A percentile compares a stretch with the other conserved stretches of the same genome.
Evolutionary conservation across 805 yeast genomes (phyloP).

Genomic region (Metschnikowia noctiluminum): DNA sequence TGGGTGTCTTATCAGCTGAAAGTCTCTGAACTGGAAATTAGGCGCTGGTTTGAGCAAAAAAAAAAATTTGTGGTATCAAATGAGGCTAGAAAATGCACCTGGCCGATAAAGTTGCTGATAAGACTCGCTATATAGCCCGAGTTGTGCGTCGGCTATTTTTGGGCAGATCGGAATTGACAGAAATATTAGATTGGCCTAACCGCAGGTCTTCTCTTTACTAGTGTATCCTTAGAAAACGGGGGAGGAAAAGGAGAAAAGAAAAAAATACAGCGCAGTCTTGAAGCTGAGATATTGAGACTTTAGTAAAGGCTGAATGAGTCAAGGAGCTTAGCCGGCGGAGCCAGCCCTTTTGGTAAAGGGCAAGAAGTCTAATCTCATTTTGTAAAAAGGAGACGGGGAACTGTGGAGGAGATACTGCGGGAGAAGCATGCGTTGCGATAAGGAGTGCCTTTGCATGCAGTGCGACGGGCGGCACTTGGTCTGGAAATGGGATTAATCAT

Average conservation of each 20-base stretch:
- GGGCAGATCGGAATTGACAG: too few relatives aligned
- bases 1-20: background rate
- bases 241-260: too few relatives aligned
- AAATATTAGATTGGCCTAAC: too few relatives aligned
- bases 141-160: background rate
- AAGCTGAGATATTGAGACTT: too few relatives aligned
- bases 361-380: background rate
- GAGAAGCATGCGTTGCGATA: constrained; percentile 5
- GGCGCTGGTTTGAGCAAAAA: background rate
- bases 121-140: background rate
- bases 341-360: background rate
- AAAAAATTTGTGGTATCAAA: background rate
- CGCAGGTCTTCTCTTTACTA: too few relatives aligned
- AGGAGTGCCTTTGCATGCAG: constrained; percentile 1
- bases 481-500: background rate
- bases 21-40: background rate
- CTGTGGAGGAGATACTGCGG: constrained; percentile 9
- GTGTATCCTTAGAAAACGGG: too few relatives aligned
- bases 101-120: constrained; percentile 4
- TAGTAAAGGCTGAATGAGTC: background rate
- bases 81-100: background rate
- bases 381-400: constrained; percentile 1
- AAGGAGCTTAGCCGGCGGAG: background rate
- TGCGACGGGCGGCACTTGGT: too few relatives aligned
- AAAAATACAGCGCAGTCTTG: too few relatives aligned